Evolutionary conservation across 2,329 filamentous ascomycete genomes (phyloP), one percentile per base, ranked within the genome.

Genomic region (Neophaeococcomyces aloes): DNA sequence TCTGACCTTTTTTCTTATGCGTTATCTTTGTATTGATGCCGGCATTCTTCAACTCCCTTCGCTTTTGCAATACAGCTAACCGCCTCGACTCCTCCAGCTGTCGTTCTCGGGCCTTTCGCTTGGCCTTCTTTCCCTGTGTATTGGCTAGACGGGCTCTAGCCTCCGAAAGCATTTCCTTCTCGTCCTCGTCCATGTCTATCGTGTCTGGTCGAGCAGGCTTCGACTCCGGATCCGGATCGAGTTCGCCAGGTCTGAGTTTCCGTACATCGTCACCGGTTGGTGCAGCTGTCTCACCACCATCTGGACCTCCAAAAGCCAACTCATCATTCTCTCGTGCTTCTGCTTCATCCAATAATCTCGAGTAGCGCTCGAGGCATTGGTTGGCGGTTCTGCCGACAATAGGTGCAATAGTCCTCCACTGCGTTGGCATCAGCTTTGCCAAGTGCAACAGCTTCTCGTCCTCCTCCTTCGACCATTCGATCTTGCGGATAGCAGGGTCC

Each of bases 121-220:
- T 98, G 5, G 91, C 91, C 69, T 98, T 98, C 68, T 98, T 98
- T 61, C 91, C 91, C 65, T 96, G 91, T 8, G 91, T 96, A 59
- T 98, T 98, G 51, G 91, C 91, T 52, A 98, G 70, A 67, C 91
- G 86, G 44, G 91, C 91, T 60, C 91, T 85, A 54, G 91, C 91
- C 68, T 98, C 91, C 61, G 88, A 95, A 58, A 98, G 67, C 91
- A 98, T 98, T 66, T 98, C 91, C 70, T 98, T 96, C 65, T 98
- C 91, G 60, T 98, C 91, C 62, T 98, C 91, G 61, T 98, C 91
- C 57, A 98, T 79, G 65, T 98, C 91, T 61, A 98, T 91, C 4
- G 91, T 95, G 63, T 98, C 91, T 30, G 91, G 91, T 48, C 88
- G 76, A 29, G 91, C 91, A 44, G 91, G 91, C 63, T 95, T 95